Conservation (phyloP, 176 grass and related monocot species). For the Oryza officinalis region DNA sequence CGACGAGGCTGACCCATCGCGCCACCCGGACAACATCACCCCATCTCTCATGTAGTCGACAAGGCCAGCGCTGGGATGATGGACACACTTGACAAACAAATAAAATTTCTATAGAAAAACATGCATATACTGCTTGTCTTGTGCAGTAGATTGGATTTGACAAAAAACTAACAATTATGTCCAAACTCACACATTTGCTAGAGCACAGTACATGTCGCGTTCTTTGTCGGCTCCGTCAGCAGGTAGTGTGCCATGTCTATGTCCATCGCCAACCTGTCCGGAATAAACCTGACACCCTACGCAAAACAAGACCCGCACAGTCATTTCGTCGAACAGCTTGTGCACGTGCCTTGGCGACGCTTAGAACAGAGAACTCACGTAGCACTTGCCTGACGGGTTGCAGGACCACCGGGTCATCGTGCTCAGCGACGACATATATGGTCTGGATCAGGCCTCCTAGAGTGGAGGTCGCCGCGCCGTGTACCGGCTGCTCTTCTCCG, state of each 20-base stretch:
- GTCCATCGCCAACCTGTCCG: constrained; percentile 56
- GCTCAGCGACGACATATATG: constrained; percentile 54
- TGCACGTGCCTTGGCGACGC: background rate
- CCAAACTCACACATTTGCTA: no score
- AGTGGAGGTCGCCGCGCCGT: constrained; percentile 22
- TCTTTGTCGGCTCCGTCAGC: no score
- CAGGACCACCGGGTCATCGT: background rate
- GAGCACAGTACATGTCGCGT: no score
- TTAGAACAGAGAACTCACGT: constrained; percentile 28
- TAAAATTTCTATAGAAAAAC: no score
- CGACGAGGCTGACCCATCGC: no score
- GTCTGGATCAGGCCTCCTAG: constrained; percentile 41
- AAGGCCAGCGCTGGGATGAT: no score
- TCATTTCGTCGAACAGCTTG: constrained; percentile 24
- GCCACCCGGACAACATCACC: no score
- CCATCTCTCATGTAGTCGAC: no score
- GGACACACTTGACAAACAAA: no score
- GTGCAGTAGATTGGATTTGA: no score
- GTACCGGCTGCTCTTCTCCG: constrained; percentile 28
- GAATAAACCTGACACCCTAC: constrained; percentile 65
- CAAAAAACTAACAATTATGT: no score
- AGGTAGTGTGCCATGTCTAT: constrained; percentile 70
- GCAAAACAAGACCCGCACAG: constrained; percentile 25
- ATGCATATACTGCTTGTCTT: no score
- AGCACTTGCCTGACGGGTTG: constrained; percentile 37